These are phyloP conservation scores for Manihot esculenta DNA, from an alignment of 441 rosid genomes.

Conservation along the genomic window DNA sequence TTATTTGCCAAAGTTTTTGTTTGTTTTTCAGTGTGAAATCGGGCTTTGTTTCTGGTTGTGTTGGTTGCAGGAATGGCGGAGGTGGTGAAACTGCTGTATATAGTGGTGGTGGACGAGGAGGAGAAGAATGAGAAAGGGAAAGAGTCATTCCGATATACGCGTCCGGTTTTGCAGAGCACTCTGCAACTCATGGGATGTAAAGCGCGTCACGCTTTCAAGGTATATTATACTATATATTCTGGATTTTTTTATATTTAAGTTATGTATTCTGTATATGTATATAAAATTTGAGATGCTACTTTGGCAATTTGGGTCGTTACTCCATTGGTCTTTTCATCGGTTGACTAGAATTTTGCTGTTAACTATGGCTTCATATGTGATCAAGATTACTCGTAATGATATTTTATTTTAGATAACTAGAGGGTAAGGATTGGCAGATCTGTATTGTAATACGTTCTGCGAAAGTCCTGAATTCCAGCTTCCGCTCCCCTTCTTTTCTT, in stretches of 20 bases:
- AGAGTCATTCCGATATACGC: conserved; percentile 81
- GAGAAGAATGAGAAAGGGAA: conserved; percentile 32
- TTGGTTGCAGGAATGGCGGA: conserved; percentile 12
- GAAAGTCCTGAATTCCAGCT: neutral
- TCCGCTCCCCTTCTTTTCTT: neutral
- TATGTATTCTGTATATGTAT: neutral
- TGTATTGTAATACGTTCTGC: neutral
- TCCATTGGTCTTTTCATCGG: neutral
- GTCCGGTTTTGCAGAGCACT: conserved; percentile 88
- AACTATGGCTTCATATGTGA: neutral
- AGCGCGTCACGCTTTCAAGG: conserved; percentile 99
- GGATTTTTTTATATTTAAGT: neutral
- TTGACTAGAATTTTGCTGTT: neutral
- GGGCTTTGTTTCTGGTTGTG: neutral
- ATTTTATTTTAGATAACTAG: neutral
- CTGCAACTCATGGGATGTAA: conserved; percentile 98
- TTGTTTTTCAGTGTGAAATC: neutral
- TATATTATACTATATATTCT: conserved; percentile 11
- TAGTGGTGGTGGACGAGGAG: conserved; percentile 68
- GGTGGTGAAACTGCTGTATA: conserved; percentile 60
- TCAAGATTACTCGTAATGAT: neutral
- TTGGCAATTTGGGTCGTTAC: neutral
- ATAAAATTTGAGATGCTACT: neutral
- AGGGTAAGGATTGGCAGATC: neutral
- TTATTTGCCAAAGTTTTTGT: no score